Conservation (phyloP, 495 filamentous ascomycete species). For the Aspergillus hancockii region DNA sequence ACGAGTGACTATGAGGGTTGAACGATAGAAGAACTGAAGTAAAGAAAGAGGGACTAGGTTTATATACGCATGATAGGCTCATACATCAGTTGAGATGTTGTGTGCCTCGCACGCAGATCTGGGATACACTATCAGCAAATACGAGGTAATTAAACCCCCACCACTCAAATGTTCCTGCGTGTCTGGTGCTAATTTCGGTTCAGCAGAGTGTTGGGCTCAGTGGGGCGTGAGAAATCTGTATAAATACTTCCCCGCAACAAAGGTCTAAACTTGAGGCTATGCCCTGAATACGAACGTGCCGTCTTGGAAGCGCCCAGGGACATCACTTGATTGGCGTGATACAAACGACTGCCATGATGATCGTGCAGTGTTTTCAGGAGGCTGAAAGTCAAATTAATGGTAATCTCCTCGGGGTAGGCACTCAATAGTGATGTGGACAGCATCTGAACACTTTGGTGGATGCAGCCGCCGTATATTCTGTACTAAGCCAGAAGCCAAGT, state of each 20-base stretch:
- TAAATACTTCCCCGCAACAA: neutral
- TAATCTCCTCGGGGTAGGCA: neutral
- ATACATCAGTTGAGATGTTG: neutral
- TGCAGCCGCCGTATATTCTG: too few relatives aligned
- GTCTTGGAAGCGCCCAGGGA: neutral
- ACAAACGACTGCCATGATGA: neutral
- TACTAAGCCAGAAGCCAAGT: too few relatives aligned
- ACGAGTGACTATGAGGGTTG: neutral
- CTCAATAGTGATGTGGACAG: too few relatives aligned
- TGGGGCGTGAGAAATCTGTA: neutral
- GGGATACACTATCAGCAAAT: neutral
- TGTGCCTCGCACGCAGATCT: neutral
- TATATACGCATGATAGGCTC: neutral
- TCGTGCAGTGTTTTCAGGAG: neutral
- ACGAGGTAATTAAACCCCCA: neutral
- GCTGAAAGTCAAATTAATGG: neutral
- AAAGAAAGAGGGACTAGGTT: neutral
- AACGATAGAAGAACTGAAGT: neutral
- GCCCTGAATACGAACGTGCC: neutral
- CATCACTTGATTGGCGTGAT: neutral
- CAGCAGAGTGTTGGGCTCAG: neutral
- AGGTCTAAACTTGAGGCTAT: slow-evolving; percentile 1
- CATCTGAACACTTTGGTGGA: too few relatives aligned
- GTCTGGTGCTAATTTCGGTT: neutral
- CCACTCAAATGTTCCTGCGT: neutral